Evolutionary conservation across 306 rosid genomes (phyloP).

Genomic region (Vicia villosa): DNA sequence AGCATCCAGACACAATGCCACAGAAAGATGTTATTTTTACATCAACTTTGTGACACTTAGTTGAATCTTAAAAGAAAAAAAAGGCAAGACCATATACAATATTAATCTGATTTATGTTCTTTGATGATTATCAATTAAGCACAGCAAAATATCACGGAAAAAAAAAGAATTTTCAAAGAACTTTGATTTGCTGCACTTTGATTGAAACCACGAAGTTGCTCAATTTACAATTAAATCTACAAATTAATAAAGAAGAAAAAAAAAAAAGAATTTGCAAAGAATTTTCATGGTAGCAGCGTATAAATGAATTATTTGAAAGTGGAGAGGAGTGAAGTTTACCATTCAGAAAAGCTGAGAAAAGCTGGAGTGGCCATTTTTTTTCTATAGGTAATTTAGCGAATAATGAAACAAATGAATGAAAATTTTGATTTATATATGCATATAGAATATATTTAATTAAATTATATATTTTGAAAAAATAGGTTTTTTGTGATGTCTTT

Average conservation of each 20-base stretch:
- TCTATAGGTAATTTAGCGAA: background rate
- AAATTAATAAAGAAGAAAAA: background rate
- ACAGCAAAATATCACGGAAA: background rate
- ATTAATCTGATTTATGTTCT: conserved; percentile 12
- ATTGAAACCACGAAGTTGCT: conserved; percentile 6
- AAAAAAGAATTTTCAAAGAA: background rate
- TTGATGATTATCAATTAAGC: background rate
- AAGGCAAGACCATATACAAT: background rate
- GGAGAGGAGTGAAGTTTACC: conserved; percentile 40
- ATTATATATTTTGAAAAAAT: background rate
- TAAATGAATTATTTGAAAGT: background rate
- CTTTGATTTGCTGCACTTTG: conserved; percentile 4
- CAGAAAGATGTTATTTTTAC: background rate
- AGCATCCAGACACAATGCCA: background rate
- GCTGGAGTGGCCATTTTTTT: conserved; percentile 32
- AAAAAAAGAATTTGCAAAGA: background rate
- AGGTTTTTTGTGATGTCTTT: background rate
- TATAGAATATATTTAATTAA: background rate
- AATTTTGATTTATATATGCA: background rate
- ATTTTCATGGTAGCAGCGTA: conserved; percentile 2
- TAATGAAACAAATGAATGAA: background rate
- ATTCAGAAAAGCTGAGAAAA: conserved; percentile 43
- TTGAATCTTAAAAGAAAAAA: conserved; percentile 1
- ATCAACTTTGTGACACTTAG: background rate
- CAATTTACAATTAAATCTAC: background rate